Base-by-base conservation (phyloP, 192 early-diverging fungal species). In the Coemansia reversa region DNA sequence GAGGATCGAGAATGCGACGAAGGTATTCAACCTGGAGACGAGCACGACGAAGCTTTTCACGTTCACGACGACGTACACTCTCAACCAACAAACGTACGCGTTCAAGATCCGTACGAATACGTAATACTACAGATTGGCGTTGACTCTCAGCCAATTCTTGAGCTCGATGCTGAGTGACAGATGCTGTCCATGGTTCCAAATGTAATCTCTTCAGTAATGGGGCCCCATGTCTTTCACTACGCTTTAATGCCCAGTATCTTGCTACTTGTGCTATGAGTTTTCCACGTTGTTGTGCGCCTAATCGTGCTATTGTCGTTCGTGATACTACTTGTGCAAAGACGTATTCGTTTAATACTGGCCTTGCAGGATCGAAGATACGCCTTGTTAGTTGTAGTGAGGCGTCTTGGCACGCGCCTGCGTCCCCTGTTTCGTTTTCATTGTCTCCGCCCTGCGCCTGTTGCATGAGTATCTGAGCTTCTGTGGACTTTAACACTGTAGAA, bases 111-210 rank as follows among this genome's bases (percentile, higher is more conserved):
- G 87, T 88, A 22, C 96, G 91, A 27, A 91, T 61, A 0, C 66
- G 74, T 11, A 63, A 71, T 59, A 86, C 66, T 50, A 91, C 79
- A 67, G 81, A 73, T 51, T 87, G 85, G 42, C 88, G 85, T 55
- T 88, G 87, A 6, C 84, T 84, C 52, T 90, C 89, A 33, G 86
- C 87, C 65, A 90, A 86, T 57, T 94, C 93, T 16, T 88, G 85
- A 27, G 93, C 91, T 30, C 90, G 86, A 60, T 88, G 84, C 72
- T 87, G 82, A 19, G 89, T 84, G 1, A 85, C 87, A 29, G 91
- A 92, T 1, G 93, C 93, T 1, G 93, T 96, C 95, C 94, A 96
- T 12, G 94, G 94, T 86, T 98, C 96, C 68, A 99, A 76, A 69
- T 98, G 94, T 27, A 99, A 82, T 51, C 97, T 85, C 72, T 98